Percentiles rank a stretch among this genome's conserved stretches.
phyloP scores from a whole-genome alignment of 163 green algal species.

The Trebouxiophyceae sp. region DNA sequence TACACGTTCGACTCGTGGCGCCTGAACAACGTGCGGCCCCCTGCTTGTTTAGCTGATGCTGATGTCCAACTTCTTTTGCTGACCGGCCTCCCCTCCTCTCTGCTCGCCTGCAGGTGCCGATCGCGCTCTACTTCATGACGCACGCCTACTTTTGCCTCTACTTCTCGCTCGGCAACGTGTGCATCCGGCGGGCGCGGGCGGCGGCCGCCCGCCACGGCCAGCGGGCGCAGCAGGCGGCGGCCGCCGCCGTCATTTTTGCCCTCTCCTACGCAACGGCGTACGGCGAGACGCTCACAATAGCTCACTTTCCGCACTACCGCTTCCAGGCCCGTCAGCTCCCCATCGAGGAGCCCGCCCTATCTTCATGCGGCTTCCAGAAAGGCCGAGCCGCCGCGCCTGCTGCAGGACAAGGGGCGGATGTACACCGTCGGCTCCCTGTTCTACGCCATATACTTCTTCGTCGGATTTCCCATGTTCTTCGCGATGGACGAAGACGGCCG shows the following conservation, averaged over 20 bases:
- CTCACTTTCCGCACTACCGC: slow-evolving; percentile 90
- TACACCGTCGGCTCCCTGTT: slow-evolving; percentile 88
- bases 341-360: not conserved
- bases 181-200: slow-evolving; percentile 57
- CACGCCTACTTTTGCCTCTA: slow-evolving; percentile 99
- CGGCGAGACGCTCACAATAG: slow-evolving; percentile 94
- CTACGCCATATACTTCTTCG: slow-evolving; percentile 98
- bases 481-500: slow-evolving; percentile 71
- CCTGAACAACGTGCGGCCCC: slow-evolving; percentile 75
- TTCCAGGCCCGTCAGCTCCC: no score
- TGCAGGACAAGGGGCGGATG: slow-evolving; percentile 55
- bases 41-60: no score
- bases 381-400: not conserved
- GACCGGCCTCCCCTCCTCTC: no score
- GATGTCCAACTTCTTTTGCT: no score
- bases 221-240: slow-evolving; percentile 8
- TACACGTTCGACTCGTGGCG: slow-evolving; percentile 92
- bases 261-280: slow-evolving; percentile 89
- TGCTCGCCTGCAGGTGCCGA: slow-evolving; percentile 74
- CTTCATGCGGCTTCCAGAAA: not conserved
- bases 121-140: slow-evolving; percentile 95
- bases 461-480: slow-evolving; percentile 92
- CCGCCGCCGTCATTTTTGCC: slow-evolving; percentile 57
- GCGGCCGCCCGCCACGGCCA: slow-evolving; percentile 1
- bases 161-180: slow-evolving; percentile 85